These are phyloP conservation scores for Pseudocercospora crystallina DNA, from an alignment of 2,329 filamentous ascomycete genomes.

Conservation along the genomic window DNA sequence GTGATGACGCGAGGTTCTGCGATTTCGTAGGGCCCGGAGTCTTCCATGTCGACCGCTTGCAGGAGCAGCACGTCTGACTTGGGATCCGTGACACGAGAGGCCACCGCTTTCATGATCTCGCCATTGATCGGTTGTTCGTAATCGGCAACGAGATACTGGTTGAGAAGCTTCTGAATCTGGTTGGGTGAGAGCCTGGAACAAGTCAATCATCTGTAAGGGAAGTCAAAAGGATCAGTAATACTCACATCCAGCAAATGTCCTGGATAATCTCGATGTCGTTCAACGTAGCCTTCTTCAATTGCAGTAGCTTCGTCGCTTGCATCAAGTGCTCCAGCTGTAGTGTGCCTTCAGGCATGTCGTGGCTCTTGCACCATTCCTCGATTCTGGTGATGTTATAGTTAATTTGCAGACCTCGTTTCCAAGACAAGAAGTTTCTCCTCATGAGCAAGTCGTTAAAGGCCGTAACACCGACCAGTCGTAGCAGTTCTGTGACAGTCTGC, in stretches of 20 bases:
- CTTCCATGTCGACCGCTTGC: slow-evolving; percentile 96
- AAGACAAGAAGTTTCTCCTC: slow-evolving; percentile 96
- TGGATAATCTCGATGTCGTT: slow-evolving; percentile 99
- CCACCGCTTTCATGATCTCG: slow-evolving; percentile 99
- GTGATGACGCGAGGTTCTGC: slow-evolving; percentile 95
- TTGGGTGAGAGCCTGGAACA: slow-evolving; percentile 83
- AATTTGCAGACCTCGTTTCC: slow-evolving; percentile 98
- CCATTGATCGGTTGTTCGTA: slow-evolving; percentile 99
- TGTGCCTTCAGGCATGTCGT: slow-evolving; percentile 98
- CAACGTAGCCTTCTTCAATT: slow-evolving; percentile 97
- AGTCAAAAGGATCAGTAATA: slow-evolving; percentile 27
- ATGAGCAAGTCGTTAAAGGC: slow-evolving; percentile 98
- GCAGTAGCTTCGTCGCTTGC: slow-evolving; percentile 98
- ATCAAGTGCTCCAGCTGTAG: slow-evolving; percentile 97
- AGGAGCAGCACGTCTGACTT: slow-evolving; percentile 95
- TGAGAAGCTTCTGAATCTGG: slow-evolving; percentile 97
- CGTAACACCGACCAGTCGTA: slow-evolving; percentile 90
- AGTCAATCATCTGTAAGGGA: slow-evolving; percentile 14
- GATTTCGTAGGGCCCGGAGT: slow-evolving; percentile 97
- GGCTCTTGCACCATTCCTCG: slow-evolving; percentile 99
- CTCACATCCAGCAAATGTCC: slow-evolving; percentile 99
- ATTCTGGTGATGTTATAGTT: slow-evolving; percentile 99
- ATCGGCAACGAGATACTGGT: slow-evolving; percentile 97
- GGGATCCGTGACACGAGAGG: slow-evolving; percentile 84
- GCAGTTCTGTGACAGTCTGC: slow-evolving; percentile 90